phyloP scores from a whole-genome alignment of 345 rosid genomes.

The Raphanus raphanistrum region DNA sequence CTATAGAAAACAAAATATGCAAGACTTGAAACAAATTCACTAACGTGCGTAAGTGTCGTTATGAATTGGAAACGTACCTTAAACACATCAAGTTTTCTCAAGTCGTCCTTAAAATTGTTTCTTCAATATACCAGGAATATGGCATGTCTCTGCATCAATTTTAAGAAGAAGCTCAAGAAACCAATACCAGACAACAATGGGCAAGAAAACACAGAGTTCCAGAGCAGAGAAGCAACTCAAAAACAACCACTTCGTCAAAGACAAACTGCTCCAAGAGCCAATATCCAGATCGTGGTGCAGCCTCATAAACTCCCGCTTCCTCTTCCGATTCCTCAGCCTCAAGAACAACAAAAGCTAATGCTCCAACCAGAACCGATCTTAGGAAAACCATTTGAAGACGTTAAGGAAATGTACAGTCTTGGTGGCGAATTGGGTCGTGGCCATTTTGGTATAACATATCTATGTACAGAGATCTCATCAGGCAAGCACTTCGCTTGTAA shows the following conservation, averaged over 20 bases:
- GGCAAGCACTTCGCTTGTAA: slow-evolving; percentile 72
- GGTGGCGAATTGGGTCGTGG: slow-evolving; percentile 85
- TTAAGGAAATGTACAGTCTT: slow-evolving; percentile 51
- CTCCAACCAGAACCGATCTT: slow-evolving; percentile 50
- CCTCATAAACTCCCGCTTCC: slow-evolving; percentile 35
- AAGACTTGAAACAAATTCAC: neutral
- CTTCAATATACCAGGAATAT: slow-evolving; percentile 8
- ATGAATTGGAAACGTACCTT: slow-evolving; percentile 1
- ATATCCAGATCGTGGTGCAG: slow-evolving; percentile 32
- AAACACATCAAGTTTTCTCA: slow-evolving; percentile 6
- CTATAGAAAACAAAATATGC: neutral
- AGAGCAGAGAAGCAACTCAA: neutral
- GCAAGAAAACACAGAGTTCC: slow-evolving; percentile 12
- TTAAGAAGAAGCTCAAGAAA: slow-evolving; percentile 34
- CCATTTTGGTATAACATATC: slow-evolving; percentile 74
- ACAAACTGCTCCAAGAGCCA: slow-evolving; percentile 27
- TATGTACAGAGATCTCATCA: slow-evolving; percentile 74
- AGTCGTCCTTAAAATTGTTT: neutral
- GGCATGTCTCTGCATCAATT: slow-evolving; percentile 38
- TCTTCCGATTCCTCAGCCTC: slow-evolving; percentile 10
- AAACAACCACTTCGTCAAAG: slow-evolving; percentile 33
- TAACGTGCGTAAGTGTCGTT: slow-evolving; percentile 39
- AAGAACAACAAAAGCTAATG: slow-evolving; percentile 25
- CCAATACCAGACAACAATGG: slow-evolving; percentile 20
- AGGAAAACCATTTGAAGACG: slow-evolving; percentile 72